Evolutionary conservation across 768 basidiomycete species (phyloP).

Genomic region (Phylloporus arenicola): DNA sequence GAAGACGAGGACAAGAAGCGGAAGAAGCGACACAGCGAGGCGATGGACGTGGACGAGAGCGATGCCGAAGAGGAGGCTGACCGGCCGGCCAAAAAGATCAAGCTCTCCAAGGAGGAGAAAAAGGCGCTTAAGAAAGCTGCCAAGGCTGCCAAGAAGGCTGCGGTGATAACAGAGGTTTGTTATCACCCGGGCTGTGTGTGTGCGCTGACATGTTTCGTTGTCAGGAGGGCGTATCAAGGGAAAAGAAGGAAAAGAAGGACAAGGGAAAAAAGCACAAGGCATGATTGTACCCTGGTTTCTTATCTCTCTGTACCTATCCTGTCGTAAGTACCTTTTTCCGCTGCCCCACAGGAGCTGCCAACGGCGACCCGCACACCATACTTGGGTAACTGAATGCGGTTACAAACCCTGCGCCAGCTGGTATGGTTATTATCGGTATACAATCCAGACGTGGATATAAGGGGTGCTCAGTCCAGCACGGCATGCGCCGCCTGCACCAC

Average conservation of each 20-base stretch:
- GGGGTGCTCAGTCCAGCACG: neutral
- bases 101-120: constrained; percentile 81
- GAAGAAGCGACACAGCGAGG: constrained; percentile 64
- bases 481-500: constrained; percentile 60
- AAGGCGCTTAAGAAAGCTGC: constrained; percentile 76
- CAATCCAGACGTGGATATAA: neutral
- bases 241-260: constrained; percentile 37
- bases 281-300: constrained; percentile 14
- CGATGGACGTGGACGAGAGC: constrained; percentile 59
- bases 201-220: constrained; percentile 1
- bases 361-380: too few relatives aligned
- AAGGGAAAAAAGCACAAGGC: constrained; percentile 39
- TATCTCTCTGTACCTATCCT: neutral
- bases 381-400: neutral
- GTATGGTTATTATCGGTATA: neutral
- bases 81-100: constrained; percentile 61
- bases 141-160: constrained; percentile 54
- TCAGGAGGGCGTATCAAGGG: constrained; percentile 33
- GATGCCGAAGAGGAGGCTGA: constrained; percentile 38
- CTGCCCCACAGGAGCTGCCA: too few relatives aligned
- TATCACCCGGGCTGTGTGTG: constrained; percentile 2
- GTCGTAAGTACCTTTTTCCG: neutral
- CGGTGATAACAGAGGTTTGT: constrained; percentile 31
- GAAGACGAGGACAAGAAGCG: constrained; percentile 27
- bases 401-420: too few relatives aligned